These are phyloP conservation scores for Typha latifolia DNA, from an alignment of 176 grass and related monocot genomes.

Conservation along the genomic window DNA sequence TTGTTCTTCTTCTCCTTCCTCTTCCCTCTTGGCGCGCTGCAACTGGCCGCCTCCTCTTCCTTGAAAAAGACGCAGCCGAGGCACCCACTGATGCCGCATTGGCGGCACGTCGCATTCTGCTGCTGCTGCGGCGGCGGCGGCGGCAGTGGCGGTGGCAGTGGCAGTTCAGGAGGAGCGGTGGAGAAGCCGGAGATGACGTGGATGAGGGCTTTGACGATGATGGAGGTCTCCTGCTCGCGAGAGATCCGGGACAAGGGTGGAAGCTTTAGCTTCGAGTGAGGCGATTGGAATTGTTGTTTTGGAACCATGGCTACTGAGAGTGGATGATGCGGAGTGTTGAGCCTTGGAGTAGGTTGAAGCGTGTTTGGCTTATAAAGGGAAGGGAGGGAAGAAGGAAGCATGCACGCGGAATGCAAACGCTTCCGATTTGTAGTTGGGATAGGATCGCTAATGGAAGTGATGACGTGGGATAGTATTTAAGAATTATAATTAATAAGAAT, in stretches of 20 bases:
- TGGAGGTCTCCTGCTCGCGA: constrained; percentile 36
- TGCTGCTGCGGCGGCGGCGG: background rate
- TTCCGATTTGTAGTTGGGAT: background rate
- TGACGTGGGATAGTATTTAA: background rate
- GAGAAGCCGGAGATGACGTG: constrained; percentile 60
- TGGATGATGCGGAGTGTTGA: background rate
- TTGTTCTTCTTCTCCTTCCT: constrained; percentile 10
- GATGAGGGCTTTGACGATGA: constrained; percentile 57
- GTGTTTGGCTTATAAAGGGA: background rate
- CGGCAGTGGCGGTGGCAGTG: background rate
- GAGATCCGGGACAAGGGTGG: constrained; percentile 11
- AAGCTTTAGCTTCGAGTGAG: background rate
- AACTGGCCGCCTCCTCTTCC: background rate
- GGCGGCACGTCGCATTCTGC: constrained; percentile 11
- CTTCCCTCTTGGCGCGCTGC: background rate
- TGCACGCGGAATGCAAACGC: background rate
- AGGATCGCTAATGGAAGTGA: background rate
- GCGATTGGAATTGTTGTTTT: background rate
- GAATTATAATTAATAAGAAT: too few relatives aligned
- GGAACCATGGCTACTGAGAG: constrained; percentile 22
- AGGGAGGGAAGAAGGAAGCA: background rate
- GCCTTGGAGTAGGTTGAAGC: too few relatives aligned
- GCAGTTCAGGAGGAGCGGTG: constrained; percentile 35
- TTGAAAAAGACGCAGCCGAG: constrained; percentile 57
- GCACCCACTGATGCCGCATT: constrained; percentile 56